Conservation (phyloP, 345 rosid species). For the Gossypium stocksii region DNA sequence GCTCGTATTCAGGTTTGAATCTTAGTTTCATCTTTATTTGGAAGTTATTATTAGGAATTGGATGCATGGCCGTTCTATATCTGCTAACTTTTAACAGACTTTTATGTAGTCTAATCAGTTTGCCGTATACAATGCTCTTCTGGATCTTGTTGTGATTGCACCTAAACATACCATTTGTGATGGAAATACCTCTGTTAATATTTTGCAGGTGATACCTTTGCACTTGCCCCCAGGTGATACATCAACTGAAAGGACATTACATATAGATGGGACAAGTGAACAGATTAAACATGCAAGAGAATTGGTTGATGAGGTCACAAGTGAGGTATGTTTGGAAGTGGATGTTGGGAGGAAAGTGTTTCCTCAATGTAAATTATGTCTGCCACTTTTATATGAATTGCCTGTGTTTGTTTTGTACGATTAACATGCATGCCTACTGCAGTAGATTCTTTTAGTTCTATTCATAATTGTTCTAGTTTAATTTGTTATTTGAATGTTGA, state of each 20-base stretch:
- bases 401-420: neutral
- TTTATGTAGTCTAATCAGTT: neutral
- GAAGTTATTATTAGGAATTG: neutral
- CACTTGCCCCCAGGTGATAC: slow-evolving; percentile 96
- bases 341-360: slow-evolving; percentile 15
- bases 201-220: slow-evolving; percentile 80
- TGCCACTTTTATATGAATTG: neutral
- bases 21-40: neutral
- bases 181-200: neutral
- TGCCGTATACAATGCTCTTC: neutral
- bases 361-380: neutral
- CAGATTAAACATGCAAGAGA: slow-evolving; percentile 91
- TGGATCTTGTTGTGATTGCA: neutral
- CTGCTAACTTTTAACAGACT: neutral
- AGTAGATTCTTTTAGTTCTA: neutral
- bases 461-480: neutral
- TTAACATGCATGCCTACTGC: slow-evolving; percentile 1
- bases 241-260: slow-evolving; percentile 67
- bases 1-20: slow-evolving; percentile 89
- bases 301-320: slow-evolving; percentile 84
- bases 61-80: neutral
- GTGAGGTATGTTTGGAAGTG: slow-evolving; percentile 76
- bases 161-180: neutral
- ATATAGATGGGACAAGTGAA: slow-evolving; percentile 87
- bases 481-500: neutral